Conservation (phyloP, 805 yeast genomes). For the Candida sithepensis region DNA sequence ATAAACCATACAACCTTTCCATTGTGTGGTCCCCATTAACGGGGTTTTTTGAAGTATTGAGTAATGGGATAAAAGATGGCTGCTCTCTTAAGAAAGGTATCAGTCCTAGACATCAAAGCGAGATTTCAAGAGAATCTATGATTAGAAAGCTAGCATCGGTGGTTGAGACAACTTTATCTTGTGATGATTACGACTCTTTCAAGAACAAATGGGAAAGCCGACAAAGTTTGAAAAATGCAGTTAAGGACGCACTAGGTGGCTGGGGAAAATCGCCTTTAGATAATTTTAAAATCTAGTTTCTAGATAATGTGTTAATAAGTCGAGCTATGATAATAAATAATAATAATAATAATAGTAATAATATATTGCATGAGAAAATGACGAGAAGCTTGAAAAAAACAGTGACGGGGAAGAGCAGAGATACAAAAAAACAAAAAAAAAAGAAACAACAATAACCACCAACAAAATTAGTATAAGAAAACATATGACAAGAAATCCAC, state of each 20-base stretch:
- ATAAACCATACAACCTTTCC: slow-evolving; percentile 22
- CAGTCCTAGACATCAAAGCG: slow-evolving; percentile 13
- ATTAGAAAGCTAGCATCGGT: slow-evolving; percentile 3
- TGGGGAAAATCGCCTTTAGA: slow-evolving; percentile 10
- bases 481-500: neutral
- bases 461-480: neutral
- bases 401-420: neutral
- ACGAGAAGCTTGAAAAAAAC: slow-evolving; percentile 1
- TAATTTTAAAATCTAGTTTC: slow-evolving; percentile 1
- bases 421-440: neutral
- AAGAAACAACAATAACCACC: neutral
- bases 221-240: slow-evolving; percentile 3
- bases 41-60: slow-evolving; percentile 36
- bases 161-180: neutral
- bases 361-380: neutral
- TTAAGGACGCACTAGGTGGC: slow-evolving; percentile 8
- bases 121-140: slow-evolving; percentile 9
- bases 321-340: too few species aligned
- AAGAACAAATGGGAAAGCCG: slow-evolving; percentile 7
- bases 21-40: slow-evolving; percentile 25
- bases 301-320: neutral
- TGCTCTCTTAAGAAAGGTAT: slow-evolving; percentile 19
- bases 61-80: slow-evolving; percentile 63
- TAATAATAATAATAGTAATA: neutral
- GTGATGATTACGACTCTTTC: slow-evolving; percentile 12